Evolutionary conservation across 192 early-diverging fungal genomes (phyloP), one percentile per base, ranked within the genome.

Genomic region (Coemansia sp.): DNA sequence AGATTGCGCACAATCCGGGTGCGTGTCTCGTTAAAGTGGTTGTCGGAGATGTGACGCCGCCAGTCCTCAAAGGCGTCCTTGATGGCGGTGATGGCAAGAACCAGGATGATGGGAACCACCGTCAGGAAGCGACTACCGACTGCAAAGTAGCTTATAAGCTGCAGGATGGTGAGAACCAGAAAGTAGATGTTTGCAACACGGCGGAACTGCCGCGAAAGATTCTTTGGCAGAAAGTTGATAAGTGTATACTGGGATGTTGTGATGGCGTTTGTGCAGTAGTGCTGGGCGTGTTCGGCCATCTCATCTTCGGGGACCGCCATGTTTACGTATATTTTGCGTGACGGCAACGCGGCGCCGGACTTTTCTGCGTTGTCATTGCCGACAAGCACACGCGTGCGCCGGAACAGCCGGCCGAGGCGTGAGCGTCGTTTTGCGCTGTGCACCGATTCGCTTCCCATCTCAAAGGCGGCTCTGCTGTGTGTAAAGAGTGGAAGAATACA

Each of bases 11-110:
- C 84, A 8, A 87, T 69, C 55, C 86, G 86, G 19, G 86, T 85
- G 32, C 67, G 72, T 13, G 90, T 86, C 49, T 88, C 85, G 79
- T 99, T 98, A 63, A 92, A 94, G 51, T 88, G 86, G 13, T 85
- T 72, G 69, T 98, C 96, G 11, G 93, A 85, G 57, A 89, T 83
- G 77, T 97, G 95, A 16, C 95, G 85, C 59, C 92, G 88, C 72
- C 84, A 90, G 76, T 98, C 95, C 81, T 97, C 96, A 50, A 94
- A 83, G 6, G 79, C 94, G 72, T 98, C 95, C 81, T 95, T 97
- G 76, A 88, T 68, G 10, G 92, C 91, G 0, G 92, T 92, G 53
- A 94, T 84, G 41, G 84, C 70, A 7, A 98, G 85, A 2, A 99
- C 91, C n/a, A 92, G 79, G 43, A 90, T 82, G 54, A 97, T 87